Base-by-base conservation (phyloP, 495 filamentous ascomycete genomes). In the Elasticomyces elasticus region DNA sequence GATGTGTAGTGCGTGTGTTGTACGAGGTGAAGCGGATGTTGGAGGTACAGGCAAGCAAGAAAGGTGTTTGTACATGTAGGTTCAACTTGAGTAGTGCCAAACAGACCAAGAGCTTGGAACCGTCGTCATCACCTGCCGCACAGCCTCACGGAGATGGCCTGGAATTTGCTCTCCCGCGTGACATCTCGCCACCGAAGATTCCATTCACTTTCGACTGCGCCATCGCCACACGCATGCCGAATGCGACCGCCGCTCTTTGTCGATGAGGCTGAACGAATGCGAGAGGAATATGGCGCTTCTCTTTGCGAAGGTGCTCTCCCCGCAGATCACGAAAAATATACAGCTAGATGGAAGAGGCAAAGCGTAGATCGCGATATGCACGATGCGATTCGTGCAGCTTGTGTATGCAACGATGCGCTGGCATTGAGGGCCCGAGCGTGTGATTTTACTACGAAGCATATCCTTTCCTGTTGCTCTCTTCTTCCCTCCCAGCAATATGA, bases 361-460 rank as follows among this genome's bases (percentile, higher is more conserved):
- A 19, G 45, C 25, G 25, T 26, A 10, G 24, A 5, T 22, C 19
- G 20, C 11, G 11, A 22, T 26, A 45, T 45, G 42, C 42, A 45
- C 19, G 5, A 5, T 13, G 20, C 3, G 19, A 7, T 33, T 40
- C 30, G 48, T 51, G 48, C 48, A 51, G 48, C 10, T 20, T 44
- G 10, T 44, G 9, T 10, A 10, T 44, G 41, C 41, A 44, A 44
- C n/a, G 48, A 51, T 51, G 48, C 33, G 30, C 28, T 37, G 30
- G 48, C 48, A 51, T 49, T 30, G 25, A 51, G n/a, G 48, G 48
- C 30, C 48, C 27, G 28, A 40, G 48, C 31, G 48, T 25, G 6
- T 19, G 26, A 51, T 51, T 51, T 51, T 15, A 24, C n/a, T 49
- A 5, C n/a, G 5, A 51, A 33, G 30, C 12, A 51, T 51, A 33